A percentile compares a stretch with the other conserved stretches of the same genome.
Evolutionary conservation across 2,329 filamentous ascomycete species (phyloP).

Genomic region (Clonostachys sp.): DNA sequence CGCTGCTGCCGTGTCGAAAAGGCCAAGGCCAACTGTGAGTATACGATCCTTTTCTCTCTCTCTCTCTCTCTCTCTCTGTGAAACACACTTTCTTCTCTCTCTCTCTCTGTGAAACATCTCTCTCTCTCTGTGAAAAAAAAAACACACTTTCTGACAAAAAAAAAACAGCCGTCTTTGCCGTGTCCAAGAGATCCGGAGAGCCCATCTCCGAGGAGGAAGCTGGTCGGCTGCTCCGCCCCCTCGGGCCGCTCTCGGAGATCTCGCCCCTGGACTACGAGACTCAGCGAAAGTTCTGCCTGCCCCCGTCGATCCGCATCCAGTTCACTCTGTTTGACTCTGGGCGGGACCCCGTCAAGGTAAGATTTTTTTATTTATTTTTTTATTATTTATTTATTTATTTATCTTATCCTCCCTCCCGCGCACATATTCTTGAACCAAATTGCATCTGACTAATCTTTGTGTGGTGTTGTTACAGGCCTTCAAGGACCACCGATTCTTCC

Average conservation of each 20-base stretch:
- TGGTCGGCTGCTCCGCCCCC: slow-evolving; percentile 28
- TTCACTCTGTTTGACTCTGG: slow-evolving; percentile 46
- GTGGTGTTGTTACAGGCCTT: not conserved
- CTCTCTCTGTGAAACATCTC: not conserved
- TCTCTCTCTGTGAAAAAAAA: slow-evolving; percentile 1
- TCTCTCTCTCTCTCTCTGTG: slow-evolving; percentile 4
- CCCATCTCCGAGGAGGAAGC: slow-evolving; percentile 39
- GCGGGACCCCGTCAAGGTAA: slow-evolving; percentile 43
- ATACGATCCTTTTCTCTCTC: no score
- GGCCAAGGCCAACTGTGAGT: slow-evolving; percentile 53
- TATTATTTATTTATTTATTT: no score
- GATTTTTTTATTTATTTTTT: no score
- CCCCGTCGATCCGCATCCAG: slow-evolving; percentile 36
- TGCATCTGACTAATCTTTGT: no score
- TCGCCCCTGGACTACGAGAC: slow-evolving; percentile 25
- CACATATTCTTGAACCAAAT: no score
- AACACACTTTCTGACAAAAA: not conserved
- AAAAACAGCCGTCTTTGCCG: slow-evolving; percentile 45
- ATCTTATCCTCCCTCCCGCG: no score
- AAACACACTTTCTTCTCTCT: no score
- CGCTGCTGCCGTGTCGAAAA: slow-evolving; percentile 56
- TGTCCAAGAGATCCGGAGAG: slow-evolving; percentile 28
- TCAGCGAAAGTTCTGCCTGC: slow-evolving; percentile 24
- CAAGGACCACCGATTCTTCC: no score
- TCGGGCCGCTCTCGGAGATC: slow-evolving; percentile 36